Evolutionary conservation across 192 early-diverging fungal species (phyloP).

Genomic region (Umbelopsis sp.): DNA sequence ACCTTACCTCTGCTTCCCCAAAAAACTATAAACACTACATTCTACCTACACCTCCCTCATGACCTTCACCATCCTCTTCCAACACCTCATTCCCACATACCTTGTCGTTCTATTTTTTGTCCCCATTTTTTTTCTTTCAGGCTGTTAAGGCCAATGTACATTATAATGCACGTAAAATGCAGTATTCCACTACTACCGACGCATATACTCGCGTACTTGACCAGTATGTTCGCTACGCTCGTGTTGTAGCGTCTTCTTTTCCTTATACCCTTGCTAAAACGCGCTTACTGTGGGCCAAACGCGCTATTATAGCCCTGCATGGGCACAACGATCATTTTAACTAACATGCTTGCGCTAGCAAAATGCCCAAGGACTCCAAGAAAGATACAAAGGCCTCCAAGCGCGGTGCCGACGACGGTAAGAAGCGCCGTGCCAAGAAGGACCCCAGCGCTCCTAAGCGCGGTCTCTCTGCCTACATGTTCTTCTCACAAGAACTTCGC

Average conservation of each 20-base stretch:
- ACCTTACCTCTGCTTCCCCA: slow-evolving; percentile 18
- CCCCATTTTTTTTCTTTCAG: neutral
- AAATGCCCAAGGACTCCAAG: slow-evolving; percentile 13
- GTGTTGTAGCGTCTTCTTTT: neutral
- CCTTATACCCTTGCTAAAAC: neutral
- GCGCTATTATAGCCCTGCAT: neutral
- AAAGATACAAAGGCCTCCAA: slow-evolving; percentile 31
- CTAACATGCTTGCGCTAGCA: neutral
- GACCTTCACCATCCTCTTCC: slow-evolving; percentile 18
- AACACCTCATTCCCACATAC: slow-evolving; percentile 12
- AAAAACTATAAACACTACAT: neutral
- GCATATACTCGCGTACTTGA: slow-evolving; percentile 1
- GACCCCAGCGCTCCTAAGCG: slow-evolving; percentile 91
- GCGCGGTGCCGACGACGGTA: slow-evolving; percentile 51
- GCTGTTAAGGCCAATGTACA: neutral
- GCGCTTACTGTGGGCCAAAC: neutral
- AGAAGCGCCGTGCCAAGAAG: slow-evolving; percentile 73
- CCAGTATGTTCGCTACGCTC: neutral
- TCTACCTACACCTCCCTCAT: neutral
- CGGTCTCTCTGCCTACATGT: slow-evolving; percentile 88
- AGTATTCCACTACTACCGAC: neutral
- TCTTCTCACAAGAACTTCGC: slow-evolving; percentile 87
- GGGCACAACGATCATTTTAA: too few species aligned
- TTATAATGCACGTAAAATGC: too few species aligned
- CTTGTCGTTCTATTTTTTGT: slow-evolving; percentile 6